Evolutionary conservation across 2,329 filamentous ascomycete genomes (phyloP).

Genomic region (Myriosclerotinia curreyana): DNA sequence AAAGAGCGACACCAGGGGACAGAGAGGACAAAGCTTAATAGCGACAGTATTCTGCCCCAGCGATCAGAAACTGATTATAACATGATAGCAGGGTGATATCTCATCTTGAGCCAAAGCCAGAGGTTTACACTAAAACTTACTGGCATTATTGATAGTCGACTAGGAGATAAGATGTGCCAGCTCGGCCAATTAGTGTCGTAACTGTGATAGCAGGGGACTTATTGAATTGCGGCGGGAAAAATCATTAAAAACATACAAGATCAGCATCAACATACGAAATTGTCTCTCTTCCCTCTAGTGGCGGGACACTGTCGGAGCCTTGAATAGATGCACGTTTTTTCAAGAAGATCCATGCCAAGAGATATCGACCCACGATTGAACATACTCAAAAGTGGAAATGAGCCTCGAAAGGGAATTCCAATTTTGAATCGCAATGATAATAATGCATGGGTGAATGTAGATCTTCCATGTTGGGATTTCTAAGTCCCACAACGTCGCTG

Average conservation of each 20-base stretch:
- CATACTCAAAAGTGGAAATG: neutral
- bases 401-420: neutral
- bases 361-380: neutral
- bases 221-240: neutral
- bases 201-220: neutral
- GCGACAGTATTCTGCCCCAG: neutral
- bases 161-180: neutral
- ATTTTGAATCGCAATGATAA: neutral
- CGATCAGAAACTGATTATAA: slow-evolving; percentile 7
- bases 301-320: neutral
- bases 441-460: slow-evolving; percentile 8
- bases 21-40: neutral
- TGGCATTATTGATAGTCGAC: neutral
- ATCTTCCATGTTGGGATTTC: neutral
- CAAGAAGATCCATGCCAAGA: neutral
- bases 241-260: neutral
- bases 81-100: neutral
- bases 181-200: neutral
- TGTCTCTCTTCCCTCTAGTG: neutral
- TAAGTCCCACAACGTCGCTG: neutral
- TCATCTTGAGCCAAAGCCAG: neutral
- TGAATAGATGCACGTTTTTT: neutral
- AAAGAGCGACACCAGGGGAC: neutral
- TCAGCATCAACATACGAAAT: neutral
- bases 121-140: neutral